A percentile compares a stretch with the other conserved stretches of the same genome.
These are phyloP conservation scores for Plasmodium relictum DNA, from an alignment of 169 alveolate genomes.

Conservation along the genomic window DNA sequence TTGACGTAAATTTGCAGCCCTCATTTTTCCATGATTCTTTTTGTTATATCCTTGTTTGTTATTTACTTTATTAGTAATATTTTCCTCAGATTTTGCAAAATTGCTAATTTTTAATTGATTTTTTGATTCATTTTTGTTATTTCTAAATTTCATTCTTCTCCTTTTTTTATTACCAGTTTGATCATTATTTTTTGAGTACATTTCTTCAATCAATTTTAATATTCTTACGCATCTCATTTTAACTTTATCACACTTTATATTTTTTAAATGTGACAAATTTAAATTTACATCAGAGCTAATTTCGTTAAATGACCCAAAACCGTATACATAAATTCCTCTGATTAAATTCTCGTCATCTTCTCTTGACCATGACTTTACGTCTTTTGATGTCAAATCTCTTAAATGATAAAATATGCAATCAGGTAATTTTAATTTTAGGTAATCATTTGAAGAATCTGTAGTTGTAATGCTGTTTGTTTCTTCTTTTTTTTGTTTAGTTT, in stretches of 20 bases:
- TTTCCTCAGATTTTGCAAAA: not conserved
- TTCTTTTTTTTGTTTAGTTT: not conserved
- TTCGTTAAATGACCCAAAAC: constrained; percentile 91
- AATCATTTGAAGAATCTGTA: constrained; percentile 26
- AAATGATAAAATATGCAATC: constrained; percentile 78
- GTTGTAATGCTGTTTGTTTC: constrained; percentile 1
- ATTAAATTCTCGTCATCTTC: constrained; percentile 88
- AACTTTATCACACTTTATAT: constrained; percentile 85
- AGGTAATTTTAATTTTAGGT: constrained; percentile 81
- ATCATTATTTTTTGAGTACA: constrained; percentile 16
- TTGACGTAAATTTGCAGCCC: not conserved
- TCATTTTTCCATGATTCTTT: not conserved
- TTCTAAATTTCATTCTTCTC: constrained; percentile 16
- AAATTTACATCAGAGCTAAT: constrained; percentile 86
- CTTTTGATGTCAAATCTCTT: constrained; percentile 82
- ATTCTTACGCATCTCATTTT: constrained; percentile 85
- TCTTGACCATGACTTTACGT: constrained; percentile 85
- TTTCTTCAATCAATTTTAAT: constrained; percentile 83
- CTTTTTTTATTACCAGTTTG: constrained; percentile 25
- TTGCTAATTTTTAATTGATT: not conserved
- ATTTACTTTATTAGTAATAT: not conserved
- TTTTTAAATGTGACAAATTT: constrained; percentile 83
- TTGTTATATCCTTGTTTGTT: not conserved
- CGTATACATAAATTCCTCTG: constrained; percentile 89
- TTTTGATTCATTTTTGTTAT: not conserved